Evolutionary conservation across 139 green algal species (phyloP).

Genomic region (Penium margaritaceum): DNA sequence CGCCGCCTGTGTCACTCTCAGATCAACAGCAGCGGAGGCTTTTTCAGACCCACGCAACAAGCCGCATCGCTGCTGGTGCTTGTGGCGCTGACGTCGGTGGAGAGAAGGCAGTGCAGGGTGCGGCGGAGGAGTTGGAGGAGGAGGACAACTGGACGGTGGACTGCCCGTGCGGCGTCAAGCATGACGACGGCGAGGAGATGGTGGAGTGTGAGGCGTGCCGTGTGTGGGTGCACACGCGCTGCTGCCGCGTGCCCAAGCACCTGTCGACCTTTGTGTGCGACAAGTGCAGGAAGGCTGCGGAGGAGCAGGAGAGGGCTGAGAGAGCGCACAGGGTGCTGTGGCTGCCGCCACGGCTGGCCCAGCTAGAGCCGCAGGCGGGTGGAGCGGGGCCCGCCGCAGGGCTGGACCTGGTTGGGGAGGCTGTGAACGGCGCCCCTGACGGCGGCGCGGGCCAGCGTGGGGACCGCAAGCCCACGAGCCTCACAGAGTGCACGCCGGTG

Average conservation of each 20-base stretch:
- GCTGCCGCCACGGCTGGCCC: neutral
- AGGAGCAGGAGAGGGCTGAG: neutral
- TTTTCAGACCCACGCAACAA: too few species aligned
- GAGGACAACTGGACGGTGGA: slow-evolving; percentile 55
- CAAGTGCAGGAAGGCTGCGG: slow-evolving; percentile 5
- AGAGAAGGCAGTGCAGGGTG: too few species aligned
- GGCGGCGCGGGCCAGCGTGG: neutral
- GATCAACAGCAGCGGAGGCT: too few species aligned
- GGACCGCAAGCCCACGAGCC: neutral
- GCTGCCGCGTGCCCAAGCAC: slow-evolving; percentile 32
- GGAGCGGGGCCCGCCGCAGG: neutral
- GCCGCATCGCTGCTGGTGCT: too few species aligned
- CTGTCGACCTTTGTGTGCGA: slow-evolving; percentile 19
- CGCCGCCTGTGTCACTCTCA: too few species aligned
- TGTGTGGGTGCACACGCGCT: slow-evolving; percentile 59
- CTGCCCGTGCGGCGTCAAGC: slow-evolving; percentile 57
- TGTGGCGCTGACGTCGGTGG: too few species aligned
- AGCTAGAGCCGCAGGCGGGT: too few species aligned
- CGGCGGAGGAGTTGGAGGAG: too few species aligned
- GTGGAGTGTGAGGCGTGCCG: slow-evolving; percentile 67
- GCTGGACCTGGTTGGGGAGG: neutral
- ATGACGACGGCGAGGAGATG: slow-evolving; percentile 65
- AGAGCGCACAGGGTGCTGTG: too few species aligned
- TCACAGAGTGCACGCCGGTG: too few species aligned
- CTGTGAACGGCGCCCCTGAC: neutral